Evolutionary conservation across 257 asterid species (phyloP).

Genomic region (Parsonsia alboflavescens): DNA sequence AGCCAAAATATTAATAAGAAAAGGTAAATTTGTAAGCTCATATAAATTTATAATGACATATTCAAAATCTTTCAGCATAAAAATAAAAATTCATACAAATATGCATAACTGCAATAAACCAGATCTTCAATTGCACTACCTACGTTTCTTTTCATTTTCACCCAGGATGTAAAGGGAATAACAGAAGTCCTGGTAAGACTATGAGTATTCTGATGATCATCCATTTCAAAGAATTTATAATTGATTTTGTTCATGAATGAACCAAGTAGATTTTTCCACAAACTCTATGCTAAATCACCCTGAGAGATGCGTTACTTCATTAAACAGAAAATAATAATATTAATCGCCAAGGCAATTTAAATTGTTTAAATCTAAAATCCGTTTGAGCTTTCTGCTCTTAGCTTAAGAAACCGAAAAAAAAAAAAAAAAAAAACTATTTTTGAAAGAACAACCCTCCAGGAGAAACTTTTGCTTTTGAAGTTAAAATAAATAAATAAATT

Average conservation of each 20-base stretch:
- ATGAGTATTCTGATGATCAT: not conserved
- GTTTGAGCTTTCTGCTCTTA: no score
- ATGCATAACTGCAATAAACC: not conserved
- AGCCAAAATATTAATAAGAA: not conserved
- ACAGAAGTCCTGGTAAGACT: not conserved
- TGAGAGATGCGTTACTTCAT: not conserved
- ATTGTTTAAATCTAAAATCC: no score
- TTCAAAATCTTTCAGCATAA: not conserved
- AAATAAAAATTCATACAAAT: not conserved
- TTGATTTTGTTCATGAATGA: constrained; percentile 1
- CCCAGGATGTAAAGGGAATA: not conserved
- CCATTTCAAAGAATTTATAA: not conserved
- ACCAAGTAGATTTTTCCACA: not conserved
- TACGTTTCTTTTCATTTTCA: not conserved
- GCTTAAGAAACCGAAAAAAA: no score
- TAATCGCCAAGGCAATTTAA: not conserved
- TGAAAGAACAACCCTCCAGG: no score
- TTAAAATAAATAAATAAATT: no score
- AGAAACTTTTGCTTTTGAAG: no score
- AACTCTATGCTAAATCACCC: not conserved
- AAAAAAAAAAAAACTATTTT: no score
- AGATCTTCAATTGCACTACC: not conserved
- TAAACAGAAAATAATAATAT: not conserved
- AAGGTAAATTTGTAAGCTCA: not conserved
- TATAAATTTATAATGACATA: not conserved